Evolutionary conservation across 2,329 filamentous ascomycete species (phyloP).

Genomic region (Penicillium fuscoglaucum): DNA sequence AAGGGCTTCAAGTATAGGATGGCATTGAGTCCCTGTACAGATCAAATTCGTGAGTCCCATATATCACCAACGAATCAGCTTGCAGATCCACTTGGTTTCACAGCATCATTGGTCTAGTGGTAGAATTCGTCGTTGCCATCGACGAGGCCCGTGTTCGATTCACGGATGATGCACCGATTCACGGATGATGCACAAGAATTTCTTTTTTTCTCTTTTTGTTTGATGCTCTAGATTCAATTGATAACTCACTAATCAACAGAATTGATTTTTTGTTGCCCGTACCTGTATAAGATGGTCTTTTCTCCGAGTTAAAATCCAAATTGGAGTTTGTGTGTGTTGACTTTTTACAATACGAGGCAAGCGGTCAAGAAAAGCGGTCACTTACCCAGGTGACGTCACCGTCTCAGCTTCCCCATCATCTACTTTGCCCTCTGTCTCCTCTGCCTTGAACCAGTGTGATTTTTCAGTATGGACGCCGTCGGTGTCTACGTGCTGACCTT

Average conservation of each 20-base stretch:
- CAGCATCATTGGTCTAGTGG: conserved; percentile 49
- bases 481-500: conserved; percentile 81
- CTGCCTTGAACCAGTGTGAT: not conserved
- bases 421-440: not conserved
- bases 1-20: not conserved
- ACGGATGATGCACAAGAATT: conserved; percentile 37
- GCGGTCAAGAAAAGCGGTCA: not conserved
- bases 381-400: conserved; percentile 18
- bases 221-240: too few relatives aligned
- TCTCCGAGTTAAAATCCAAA: not conserved
- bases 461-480: conserved; percentile 51
- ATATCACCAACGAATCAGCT: conserved; percentile 15
- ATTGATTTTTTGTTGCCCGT: too few relatives aligned
- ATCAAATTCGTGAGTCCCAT: not conserved
- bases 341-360: not conserved
- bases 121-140: conserved; percentile 50
- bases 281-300: not conserved
- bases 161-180: conserved; percentile 47
- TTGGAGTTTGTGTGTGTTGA: not conserved
- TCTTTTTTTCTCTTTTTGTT: conserved; percentile 6
- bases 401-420: not conserved
- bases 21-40: not conserved
- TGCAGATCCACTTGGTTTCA: not conserved
- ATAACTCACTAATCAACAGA: too few relatives aligned
- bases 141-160: conserved; percentile 51